Base-by-base conservation (phyloP, 2,329 filamentous ascomycete genomes). In the Fusarium nygamai region DNA sequence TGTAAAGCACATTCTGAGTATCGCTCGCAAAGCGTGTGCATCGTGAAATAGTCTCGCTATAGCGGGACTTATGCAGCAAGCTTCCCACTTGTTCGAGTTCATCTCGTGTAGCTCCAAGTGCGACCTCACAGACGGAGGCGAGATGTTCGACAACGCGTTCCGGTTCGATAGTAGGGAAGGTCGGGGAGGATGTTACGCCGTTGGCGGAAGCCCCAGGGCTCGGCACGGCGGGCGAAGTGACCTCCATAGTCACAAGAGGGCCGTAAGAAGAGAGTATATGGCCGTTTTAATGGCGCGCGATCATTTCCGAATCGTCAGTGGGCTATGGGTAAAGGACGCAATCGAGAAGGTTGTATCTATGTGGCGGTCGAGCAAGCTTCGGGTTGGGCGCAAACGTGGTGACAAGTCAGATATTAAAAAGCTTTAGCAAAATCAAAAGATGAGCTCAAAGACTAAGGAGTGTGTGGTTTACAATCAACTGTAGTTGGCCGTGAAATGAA, bases 21-120 rank as follows among this genome's bases (percentile, higher is more conserved):
- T 99, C 97, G 71, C 92, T 91, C 67, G 95, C 95, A 84, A 98
- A 98, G 78, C 95, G 92, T 76, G 91, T 91, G 83, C 96, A 98
- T 85, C 94, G 90, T 81, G 95, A 92, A 64, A 97, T 85, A 12
- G 96, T 98, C 78, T 98, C 96, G 61, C 88, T 85, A 76, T 94
- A 89, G 76, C 88, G 90, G 65, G 87, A 84, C 79, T 91, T 88
- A 67, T 95, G 94, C 71, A 99, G 88, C 83, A 99, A 87, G 85
- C 94, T 98, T 72, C 94, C 95, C 22, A 91, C 86, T 73, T 90
- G 89, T 82, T 96, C 91, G 62, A 99, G 90, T 80, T 99, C 96
- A 72, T 90, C 87, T 80, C 91, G 91, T 65, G 90, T 90, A 77
- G 94, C 93, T 75, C 93, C 93, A 54, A 96, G 88, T 73, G 92